phyloP scores from a whole-genome alignment of 2,329 filamentous ascomycete species.

The Erysiphe neolycopersici region DNA sequence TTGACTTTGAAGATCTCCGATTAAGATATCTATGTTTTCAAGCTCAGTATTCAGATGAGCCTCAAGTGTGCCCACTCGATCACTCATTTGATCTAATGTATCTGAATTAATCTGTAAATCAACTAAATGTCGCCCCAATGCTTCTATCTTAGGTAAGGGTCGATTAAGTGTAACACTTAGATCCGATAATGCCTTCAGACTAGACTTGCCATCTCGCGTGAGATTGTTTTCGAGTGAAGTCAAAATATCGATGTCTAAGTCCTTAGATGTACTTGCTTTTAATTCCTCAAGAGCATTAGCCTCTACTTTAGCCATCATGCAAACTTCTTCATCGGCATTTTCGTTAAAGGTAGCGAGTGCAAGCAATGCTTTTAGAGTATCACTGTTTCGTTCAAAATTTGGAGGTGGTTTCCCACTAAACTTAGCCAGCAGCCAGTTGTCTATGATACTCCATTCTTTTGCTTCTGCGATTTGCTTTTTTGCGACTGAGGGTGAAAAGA shows the following conservation, averaged over 20 bases:
- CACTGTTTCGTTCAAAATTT: constrained; percentile 60
- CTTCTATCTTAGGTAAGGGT: constrained; percentile 18
- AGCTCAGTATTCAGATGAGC: constrained; percentile 26
- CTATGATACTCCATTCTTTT: constrained; percentile 77
- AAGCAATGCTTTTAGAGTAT: constrained; percentile 52
- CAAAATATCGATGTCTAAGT: constrained; percentile 19
- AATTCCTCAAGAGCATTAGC: constrained; percentile 29
- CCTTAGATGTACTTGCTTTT: constrained; percentile 14
- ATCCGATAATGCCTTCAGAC: constrained; percentile 30
- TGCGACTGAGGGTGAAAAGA: constrained; percentile 40
- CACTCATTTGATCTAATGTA: constrained; percentile 26
- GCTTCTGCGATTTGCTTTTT: constrained; percentile 57
- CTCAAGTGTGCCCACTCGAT: constrained; percentile 28
- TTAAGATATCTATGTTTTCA: constrained; percentile 15
- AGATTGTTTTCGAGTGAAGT: constrained; percentile 27
- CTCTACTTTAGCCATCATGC: constrained; percentile 30
- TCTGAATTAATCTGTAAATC: constrained; percentile 26
- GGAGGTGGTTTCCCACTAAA: constrained; percentile 38
- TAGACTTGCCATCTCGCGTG: constrained; percentile 24
- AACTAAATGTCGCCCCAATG: constrained; percentile 25
- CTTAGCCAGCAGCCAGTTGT: constrained; percentile 53
- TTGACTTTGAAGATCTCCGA: constrained; percentile 18
- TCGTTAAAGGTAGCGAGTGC: constrained; percentile 54
- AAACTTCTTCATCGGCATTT: constrained; percentile 42
- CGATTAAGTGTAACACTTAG: constrained; percentile 20